Conservation (phyloP, 2,329 filamentous ascomycete species). For the Coniochaeta sp. region DNA sequence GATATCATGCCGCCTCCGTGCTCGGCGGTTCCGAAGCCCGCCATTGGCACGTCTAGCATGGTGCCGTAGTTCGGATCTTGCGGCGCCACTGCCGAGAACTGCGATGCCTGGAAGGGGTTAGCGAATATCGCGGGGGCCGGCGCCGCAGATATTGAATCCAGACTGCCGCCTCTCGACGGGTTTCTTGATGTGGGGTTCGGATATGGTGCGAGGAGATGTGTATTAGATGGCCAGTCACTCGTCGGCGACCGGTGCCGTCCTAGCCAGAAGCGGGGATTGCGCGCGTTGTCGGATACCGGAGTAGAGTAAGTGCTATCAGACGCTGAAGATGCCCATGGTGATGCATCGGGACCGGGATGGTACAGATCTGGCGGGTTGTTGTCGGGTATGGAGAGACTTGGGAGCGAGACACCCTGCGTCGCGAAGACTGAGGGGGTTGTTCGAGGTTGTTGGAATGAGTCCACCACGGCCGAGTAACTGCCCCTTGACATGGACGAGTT, state of each 20-base stretch:
- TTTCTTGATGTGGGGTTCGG: conserved; percentile 9
- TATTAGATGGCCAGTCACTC: conserved; percentile 23
- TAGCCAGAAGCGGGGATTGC: conserved; percentile 15
- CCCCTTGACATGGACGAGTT: neutral
- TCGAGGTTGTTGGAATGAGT: conserved; percentile 18
- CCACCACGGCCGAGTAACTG: conserved; percentile 15
- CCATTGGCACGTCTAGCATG: conserved; percentile 26
- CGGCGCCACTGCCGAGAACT: conserved; percentile 19
- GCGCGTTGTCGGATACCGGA: conserved; percentile 29
- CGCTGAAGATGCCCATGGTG: conserved; percentile 37
- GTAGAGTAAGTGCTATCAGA: conserved; percentile 42
- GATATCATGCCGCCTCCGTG: conserved; percentile 3
- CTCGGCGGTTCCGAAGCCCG: conserved; percentile 27
- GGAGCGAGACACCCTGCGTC: conserved; percentile 18
- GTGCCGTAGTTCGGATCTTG: conserved; percentile 26
- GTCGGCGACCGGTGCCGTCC: conserved; percentile 19
- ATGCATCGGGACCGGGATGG: conserved; percentile 23
- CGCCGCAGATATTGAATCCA: conserved; percentile 19
- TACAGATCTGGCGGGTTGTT: conserved; percentile 17
- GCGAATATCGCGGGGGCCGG: conserved; percentile 18
- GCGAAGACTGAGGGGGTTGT: conserved; percentile 19
- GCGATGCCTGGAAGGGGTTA: conserved; percentile 18
- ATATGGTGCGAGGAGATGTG: conserved; percentile 20
- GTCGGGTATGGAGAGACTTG: conserved; percentile 23
- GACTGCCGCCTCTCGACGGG: conserved; percentile 11